Conservation (phyloP, 495 filamentous ascomycete species). For the Podospora fimiseda region DNA sequence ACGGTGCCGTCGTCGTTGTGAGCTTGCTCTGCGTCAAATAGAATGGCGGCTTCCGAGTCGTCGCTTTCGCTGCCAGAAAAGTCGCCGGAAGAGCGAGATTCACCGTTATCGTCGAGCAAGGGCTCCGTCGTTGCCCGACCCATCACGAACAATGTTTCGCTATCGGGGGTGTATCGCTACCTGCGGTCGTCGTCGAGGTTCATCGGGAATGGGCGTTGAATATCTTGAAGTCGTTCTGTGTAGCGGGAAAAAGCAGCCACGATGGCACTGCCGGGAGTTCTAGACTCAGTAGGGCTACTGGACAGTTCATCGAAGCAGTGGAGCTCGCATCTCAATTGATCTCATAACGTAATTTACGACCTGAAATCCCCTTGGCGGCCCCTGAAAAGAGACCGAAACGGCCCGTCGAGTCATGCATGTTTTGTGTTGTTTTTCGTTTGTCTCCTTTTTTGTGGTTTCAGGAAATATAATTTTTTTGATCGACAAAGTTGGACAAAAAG, state of each 20-base stretch:
- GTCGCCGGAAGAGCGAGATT: constrained; percentile 14
- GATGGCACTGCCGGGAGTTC: too few species aligned
- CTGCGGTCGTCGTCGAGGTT: background rate
- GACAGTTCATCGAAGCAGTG: background rate
- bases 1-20: constrained; percentile 11
- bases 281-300: background rate
- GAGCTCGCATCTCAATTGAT: constrained; percentile 1
- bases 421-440: background rate
- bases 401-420: background rate
- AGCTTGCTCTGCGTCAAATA: constrained; percentile 2
- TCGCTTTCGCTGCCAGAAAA: constrained; percentile 10
- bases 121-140: background rate
- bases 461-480: background rate
- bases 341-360: constrained; percentile 15
- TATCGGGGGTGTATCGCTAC: too few species aligned
- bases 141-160: too few species aligned
- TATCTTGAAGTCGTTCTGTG: too few species aligned
- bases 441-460: background rate
- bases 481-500: too few species aligned
- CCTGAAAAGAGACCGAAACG: constrained; percentile 1
- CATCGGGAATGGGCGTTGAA: background rate
- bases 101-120: constrained; percentile 6
- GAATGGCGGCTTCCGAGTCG: constrained; percentile 19
- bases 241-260: too few species aligned
- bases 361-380: constrained; percentile 10